Evolutionary conservation across 805 yeast genomes (phyloP), one percentile per base, ranked within the genome.

Genomic region (Danielia reshetovae): DNA sequence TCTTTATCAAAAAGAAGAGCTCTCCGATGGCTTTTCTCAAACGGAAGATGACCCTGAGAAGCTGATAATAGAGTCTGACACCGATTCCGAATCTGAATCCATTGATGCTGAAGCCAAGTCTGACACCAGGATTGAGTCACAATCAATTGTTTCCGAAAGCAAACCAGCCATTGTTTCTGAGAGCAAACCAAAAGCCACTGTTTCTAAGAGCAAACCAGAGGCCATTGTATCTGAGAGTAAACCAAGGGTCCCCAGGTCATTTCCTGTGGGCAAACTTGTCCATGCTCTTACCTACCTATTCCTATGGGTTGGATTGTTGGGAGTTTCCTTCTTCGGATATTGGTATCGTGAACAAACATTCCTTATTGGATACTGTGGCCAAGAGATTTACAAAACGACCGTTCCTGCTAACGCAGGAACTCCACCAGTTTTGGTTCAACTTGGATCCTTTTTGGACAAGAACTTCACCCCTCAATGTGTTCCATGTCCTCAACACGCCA

Each of bases 401-500:
- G 58, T 74, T 32, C 62, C 65, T 1, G 30, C 43, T 10, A 35
- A 52, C 17, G 44, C 48, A 3, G 49, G 55, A 5, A 46, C 54
- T 4, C 59, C 60, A 19, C 49, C 57, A 0, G 49, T 55, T 29
- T 39, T 75, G 18, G 45, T 55, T 3, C 31, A 46, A 7, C 24
- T 70, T 7, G 85, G 82, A 26, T 48, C 57, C 0, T 59, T 63
- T 37, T 55, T 83, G 37, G 74, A 72, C 31, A 38, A 52, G 0
- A 49, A 59, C 26, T 54, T 71, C 32, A 70, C 71, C 31, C 94
- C 95, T 2, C 29, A 46, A 0, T 90, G 98, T 61, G 60, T 74
- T 4, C 74, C 74, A 17, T 90, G 97, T 54, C 97, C 97, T 2
- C 73, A 69, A 3, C 80, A 89, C 59, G 93, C 89, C 0, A 65